phyloP scores from a whole-genome alignment of 2,329 filamentous ascomycete genomes.

The Trichoderma cornu-damae region DNA sequence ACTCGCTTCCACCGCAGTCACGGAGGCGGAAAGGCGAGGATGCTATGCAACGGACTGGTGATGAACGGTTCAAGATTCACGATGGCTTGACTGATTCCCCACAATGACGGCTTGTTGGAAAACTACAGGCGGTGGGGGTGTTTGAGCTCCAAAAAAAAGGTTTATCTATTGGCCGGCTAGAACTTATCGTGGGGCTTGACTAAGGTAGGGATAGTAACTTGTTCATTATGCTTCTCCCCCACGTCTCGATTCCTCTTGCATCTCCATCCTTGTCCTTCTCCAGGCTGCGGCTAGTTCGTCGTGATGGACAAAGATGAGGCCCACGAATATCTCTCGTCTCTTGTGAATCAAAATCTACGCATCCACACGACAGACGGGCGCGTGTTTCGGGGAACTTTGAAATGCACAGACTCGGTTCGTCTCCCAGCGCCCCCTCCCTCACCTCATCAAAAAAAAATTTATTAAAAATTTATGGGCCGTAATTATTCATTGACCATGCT shows the following conservation, averaged over 20 bases:
- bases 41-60: background rate
- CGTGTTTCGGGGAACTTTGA: conserved; percentile 85
- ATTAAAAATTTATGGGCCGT: background rate
- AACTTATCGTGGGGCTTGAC: background rate
- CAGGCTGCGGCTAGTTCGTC: background rate
- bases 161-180: conserved; percentile 10
- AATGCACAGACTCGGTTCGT: conserved; percentile 86
- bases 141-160: background rate
- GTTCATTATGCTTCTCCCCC: background rate
- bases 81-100: background rate
- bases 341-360: conserved; percentile 74
- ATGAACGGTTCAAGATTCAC: conserved; percentile 14
- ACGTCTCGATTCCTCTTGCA: background rate
- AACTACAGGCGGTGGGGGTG: background rate
- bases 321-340: conserved; percentile 53
- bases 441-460: too few relatives aligned
- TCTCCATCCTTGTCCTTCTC: background rate
- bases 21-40: background rate
- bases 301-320: conserved; percentile 50
- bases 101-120: conserved; percentile 12
- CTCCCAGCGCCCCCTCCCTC: too few relatives aligned
- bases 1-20: conserved; percentile 1
- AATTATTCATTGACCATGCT: too few relatives aligned
- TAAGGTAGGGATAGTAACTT: background rate
- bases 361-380: conserved; percentile 76